Evolutionary conservation across 768 basidiomycete genomes (phyloP).

Genomic region (Rubroboletus satanas): DNA sequence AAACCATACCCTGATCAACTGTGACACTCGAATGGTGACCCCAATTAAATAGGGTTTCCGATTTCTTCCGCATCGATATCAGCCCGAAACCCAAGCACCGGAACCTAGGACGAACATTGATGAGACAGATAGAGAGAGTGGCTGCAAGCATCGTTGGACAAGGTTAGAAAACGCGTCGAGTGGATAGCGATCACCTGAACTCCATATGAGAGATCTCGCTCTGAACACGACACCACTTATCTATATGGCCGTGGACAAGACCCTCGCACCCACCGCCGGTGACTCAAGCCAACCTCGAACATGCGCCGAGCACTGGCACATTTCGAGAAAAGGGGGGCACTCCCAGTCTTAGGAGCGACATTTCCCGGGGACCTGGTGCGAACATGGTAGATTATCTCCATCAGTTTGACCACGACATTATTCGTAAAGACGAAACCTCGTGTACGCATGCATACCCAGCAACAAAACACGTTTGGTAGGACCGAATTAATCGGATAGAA

Average conservation of each 20-base stretch:
- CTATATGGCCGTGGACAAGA: neutral
- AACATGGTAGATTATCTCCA: conserved; percentile 1
- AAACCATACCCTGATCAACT: neutral
- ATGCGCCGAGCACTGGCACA: neutral
- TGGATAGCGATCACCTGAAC: neutral
- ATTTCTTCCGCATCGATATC: neutral
- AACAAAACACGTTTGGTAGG: neutral
- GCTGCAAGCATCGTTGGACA: neutral
- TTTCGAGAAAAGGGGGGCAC: neutral
- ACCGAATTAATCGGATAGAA: neutral
- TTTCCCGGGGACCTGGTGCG: neutral
- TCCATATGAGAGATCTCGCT: neutral
- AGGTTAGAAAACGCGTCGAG: too few species aligned
- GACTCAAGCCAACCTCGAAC: neutral
- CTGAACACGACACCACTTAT: neutral
- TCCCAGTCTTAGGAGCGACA: too few species aligned
- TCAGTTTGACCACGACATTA: neutral
- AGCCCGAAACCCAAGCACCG: neutral
- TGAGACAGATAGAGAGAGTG: neutral
- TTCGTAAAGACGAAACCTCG: neutral
- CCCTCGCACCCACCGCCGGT: neutral
- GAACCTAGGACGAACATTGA: neutral
- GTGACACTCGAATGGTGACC: neutral
- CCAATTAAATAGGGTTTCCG: neutral
- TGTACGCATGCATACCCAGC: neutral